These are phyloP conservation scores for Fusarium clavum DNA, from an alignment of 2,329 filamentous ascomycete species.

Conservation along the genomic window DNA sequence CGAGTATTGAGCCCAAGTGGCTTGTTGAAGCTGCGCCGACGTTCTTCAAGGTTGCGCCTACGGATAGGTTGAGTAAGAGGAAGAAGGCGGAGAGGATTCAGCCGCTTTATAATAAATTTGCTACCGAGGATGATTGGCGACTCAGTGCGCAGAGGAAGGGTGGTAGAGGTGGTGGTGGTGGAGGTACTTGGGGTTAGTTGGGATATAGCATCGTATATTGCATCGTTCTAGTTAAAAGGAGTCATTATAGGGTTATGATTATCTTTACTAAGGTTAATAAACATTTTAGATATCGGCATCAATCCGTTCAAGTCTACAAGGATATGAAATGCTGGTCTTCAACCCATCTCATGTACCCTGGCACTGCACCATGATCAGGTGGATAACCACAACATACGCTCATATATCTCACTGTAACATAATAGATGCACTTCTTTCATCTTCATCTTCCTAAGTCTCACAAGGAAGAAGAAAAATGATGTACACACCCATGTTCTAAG, in stretches of 20 bases:
- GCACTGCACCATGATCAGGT: not conserved
- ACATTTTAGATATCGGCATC: not conserved
- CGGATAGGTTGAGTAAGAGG: slow-evolving; percentile 86
- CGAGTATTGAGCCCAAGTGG: slow-evolving; percentile 92
- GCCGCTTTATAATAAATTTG: slow-evolving; percentile 93
- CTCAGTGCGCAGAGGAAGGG: slow-evolving; percentile 87
- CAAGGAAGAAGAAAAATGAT: too few relatives aligned
- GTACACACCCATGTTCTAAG: too few relatives aligned
- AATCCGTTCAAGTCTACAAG: not conserved
- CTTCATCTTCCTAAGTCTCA: too few relatives aligned
- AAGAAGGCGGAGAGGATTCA: slow-evolving; percentile 96
- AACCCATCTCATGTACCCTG: not conserved
- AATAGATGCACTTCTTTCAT: too few relatives aligned
- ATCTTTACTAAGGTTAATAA: not conserved
- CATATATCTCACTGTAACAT: too few relatives aligned
- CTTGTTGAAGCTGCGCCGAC: slow-evolving; percentile 97
- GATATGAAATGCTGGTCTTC: too few relatives aligned
- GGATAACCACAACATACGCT: not conserved
- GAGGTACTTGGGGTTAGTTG: slow-evolving; percentile 86
- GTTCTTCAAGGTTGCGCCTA: slow-evolving; percentile 97
- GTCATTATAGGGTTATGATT: not conserved
- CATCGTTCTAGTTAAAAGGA: not conserved
- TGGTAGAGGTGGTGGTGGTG: slow-evolving; percentile 84
- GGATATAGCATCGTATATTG: not conserved
- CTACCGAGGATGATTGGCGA: slow-evolving; percentile 94